phyloP scores from a whole-genome alignment of 2,329 filamentous ascomycete species.

The Huntiella abstrusa region DNA sequence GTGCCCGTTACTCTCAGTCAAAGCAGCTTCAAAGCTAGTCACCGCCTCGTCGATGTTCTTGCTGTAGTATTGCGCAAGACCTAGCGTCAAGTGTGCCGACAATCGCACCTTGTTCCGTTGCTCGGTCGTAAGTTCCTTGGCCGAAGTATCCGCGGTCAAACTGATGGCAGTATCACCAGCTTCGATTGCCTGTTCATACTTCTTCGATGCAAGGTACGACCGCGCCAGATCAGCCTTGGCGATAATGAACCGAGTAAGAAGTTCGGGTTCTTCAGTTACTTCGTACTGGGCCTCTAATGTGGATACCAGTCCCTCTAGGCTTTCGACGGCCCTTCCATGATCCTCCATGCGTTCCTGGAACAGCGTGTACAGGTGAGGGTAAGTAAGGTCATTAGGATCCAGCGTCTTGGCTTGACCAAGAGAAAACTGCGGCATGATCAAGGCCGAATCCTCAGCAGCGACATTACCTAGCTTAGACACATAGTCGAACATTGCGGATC shows the following conservation, averaged over 20 bases:
- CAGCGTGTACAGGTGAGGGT: slow-evolving; percentile 59
- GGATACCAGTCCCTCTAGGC: slow-evolving; percentile 47
- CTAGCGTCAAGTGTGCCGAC: slow-evolving; percentile 70
- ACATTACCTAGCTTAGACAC: slow-evolving; percentile 37
- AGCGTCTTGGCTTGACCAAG: slow-evolving; percentile 64
- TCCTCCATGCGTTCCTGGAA: slow-evolving; percentile 68
- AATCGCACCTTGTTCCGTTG: slow-evolving; percentile 53
- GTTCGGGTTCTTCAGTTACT: slow-evolving; percentile 53
- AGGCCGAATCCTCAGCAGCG: slow-evolving; percentile 33
- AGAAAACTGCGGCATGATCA: slow-evolving; percentile 78
- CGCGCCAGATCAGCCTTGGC: slow-evolving; percentile 76
- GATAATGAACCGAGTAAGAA: slow-evolving; percentile 59
- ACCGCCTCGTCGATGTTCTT: slow-evolving; percentile 50
- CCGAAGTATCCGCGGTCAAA: slow-evolving; percentile 53
- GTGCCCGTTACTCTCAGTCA: slow-evolving; percentile 56
- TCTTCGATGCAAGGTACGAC: slow-evolving; percentile 51
- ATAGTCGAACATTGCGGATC: slow-evolving; percentile 66
- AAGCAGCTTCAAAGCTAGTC: slow-evolving; percentile 58
- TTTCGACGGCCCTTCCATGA: slow-evolving; percentile 39
- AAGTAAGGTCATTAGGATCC: slow-evolving; percentile 48
- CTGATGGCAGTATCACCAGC: slow-evolving; percentile 66
- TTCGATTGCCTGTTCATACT: slow-evolving; percentile 52
- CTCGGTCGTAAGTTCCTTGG: slow-evolving; percentile 44
- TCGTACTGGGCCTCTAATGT: slow-evolving; percentile 69
- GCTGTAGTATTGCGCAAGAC: slow-evolving; percentile 61